Evolutionary conservation across 2,329 filamentous ascomycete genomes (phyloP).

Genomic region (Chlorencoelia australis): DNA sequence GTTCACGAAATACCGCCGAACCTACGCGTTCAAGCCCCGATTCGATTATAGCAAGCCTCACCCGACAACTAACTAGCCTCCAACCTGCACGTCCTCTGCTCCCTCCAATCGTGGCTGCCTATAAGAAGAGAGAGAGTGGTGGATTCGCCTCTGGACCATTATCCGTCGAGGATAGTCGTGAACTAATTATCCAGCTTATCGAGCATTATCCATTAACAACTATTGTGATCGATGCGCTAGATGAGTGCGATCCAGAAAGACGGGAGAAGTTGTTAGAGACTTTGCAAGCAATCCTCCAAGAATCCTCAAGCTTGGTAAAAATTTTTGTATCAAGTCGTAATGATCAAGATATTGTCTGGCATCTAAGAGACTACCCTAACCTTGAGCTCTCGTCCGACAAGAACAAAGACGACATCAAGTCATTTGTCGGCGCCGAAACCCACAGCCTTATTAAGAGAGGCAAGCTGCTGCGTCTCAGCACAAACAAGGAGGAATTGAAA

Average conservation of each 20-base stretch:
- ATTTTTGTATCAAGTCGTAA: constrained; percentile 11
- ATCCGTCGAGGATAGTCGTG: constrained; percentile 7
- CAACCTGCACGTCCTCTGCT: constrained; percentile 7
- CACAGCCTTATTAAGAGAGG: background rate
- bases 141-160: constrained; percentile 10
- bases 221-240: constrained; percentile 11
- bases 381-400: constrained; percentile 5
- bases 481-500: background rate
- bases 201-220: constrained; percentile 3
- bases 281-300: constrained; percentile 6
- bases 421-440: constrained; percentile 5
- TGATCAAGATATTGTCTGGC: constrained; percentile 8
- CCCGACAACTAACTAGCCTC: constrained; percentile 5
- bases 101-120: constrained; percentile 5
- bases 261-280: constrained; percentile 5
- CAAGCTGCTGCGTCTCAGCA: background rate
- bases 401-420: constrained; percentile 6
- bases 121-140: constrained; percentile 9
- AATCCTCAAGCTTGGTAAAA: constrained; percentile 9
- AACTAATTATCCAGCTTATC: constrained; percentile 4
- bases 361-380: constrained; percentile 4
- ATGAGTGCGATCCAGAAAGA: constrained; percentile 8
- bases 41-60: constrained; percentile 7
- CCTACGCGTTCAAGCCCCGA: constrained; percentile 7
- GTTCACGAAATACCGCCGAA: constrained; percentile 18